Conservation (phyloP, 352 stramenopile species). For the Globisporangium echinulatum region DNA sequence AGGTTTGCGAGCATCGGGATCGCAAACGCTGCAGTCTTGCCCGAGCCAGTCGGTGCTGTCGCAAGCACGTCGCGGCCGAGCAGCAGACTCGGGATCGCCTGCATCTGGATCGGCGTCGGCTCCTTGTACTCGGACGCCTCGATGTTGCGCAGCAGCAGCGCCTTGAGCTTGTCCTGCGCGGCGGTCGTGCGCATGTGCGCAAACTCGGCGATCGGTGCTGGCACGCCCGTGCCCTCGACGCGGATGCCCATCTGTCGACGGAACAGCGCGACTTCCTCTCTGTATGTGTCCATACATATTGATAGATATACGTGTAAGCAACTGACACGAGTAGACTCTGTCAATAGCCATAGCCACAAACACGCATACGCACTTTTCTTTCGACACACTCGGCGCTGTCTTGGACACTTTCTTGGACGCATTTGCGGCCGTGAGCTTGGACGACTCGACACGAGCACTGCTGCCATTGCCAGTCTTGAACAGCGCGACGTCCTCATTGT, state of each 20-base stretch:
- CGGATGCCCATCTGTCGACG: constrained; percentile 78
- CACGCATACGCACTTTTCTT: constrained; percentile 20
- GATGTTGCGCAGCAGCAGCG: constrained; percentile 73
- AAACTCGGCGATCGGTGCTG: constrained; percentile 74
- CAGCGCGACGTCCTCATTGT: constrained; percentile 35
- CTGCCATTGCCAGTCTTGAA: constrained; percentile 32
- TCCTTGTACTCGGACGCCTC: constrained; percentile 95
- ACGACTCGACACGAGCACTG: constrained; percentile 6
- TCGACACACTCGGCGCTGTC: constrained; percentile 13
- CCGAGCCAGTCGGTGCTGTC: constrained; percentile 94
- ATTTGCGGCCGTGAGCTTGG: constrained; percentile 7
- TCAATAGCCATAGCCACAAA: too few relatives aligned
- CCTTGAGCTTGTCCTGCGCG: constrained; percentile 41
- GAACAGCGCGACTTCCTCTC: constrained; percentile 52
- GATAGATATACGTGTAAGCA: too few relatives aligned
- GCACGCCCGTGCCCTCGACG: constrained; percentile 56
- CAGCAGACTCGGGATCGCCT: constrained; percentile 89
- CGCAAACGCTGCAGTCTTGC: constrained; percentile 98
- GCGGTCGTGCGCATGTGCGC: constrained; percentile 52
- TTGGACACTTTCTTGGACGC: constrained; percentile 12
- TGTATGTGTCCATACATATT: constrained; percentile 6
- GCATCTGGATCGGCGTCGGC: constrained; percentile 99
- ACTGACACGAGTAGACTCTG: neutral
- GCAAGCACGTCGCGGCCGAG: constrained; percentile 92
- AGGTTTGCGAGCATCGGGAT: constrained; percentile 91